Percentiles rank a stretch among this genome's conserved stretches.
phyloP scores from a whole-genome alignment of 225 moss, liverwort and hornwort species.

The Sphagnum tenellum region DNA sequence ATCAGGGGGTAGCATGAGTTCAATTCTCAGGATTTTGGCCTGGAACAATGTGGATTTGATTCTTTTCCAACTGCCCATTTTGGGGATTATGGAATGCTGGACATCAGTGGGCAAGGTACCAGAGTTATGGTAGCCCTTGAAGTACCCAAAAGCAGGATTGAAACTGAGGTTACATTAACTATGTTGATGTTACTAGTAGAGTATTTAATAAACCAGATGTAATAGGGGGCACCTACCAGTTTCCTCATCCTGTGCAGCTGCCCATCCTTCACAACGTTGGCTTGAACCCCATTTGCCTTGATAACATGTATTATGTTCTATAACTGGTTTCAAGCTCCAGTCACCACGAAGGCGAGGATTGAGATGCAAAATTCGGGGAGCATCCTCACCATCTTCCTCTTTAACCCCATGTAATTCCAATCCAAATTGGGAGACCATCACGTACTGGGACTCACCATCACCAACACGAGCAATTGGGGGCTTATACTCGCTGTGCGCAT shows the following conservation, averaged over 20 bases:
- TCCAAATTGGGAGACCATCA: slow-evolving; percentile 52
- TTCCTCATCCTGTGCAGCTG: slow-evolving; percentile 27
- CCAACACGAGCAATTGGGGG: slow-evolving; percentile 47
- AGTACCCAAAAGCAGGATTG: too few relatives aligned
- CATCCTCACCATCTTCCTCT: slow-evolving; percentile 42
- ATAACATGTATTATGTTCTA: slow-evolving; percentile 60
- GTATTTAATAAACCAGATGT: too few relatives aligned
- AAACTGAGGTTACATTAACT: too few relatives aligned
- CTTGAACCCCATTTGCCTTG: slow-evolving; percentile 47
- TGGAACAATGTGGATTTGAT: too few relatives aligned
- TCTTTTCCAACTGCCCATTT: too few relatives aligned
- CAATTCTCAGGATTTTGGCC: too few relatives aligned
- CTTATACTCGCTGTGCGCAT: slow-evolving; percentile 47
- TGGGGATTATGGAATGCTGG: too few relatives aligned
- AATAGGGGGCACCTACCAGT: slow-evolving; percentile 11
- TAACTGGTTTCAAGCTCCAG: slow-evolving; percentile 61
- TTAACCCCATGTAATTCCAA: slow-evolving; percentile 50
- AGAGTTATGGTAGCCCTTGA: too few relatives aligned
- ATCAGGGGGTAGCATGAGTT: too few relatives aligned
- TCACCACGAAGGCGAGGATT: slow-evolving; percentile 56
- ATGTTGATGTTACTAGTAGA: too few relatives aligned
- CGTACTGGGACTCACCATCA: slow-evolving; percentile 44
- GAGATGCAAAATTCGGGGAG: slow-evolving; percentile 51
- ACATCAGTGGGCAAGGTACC: too few relatives aligned
- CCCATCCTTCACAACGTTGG: slow-evolving; percentile 58